Base-by-base conservation (phyloP, 2,329 filamentous ascomycete genomes). In the Domatiomyces catenatus region DNA sequence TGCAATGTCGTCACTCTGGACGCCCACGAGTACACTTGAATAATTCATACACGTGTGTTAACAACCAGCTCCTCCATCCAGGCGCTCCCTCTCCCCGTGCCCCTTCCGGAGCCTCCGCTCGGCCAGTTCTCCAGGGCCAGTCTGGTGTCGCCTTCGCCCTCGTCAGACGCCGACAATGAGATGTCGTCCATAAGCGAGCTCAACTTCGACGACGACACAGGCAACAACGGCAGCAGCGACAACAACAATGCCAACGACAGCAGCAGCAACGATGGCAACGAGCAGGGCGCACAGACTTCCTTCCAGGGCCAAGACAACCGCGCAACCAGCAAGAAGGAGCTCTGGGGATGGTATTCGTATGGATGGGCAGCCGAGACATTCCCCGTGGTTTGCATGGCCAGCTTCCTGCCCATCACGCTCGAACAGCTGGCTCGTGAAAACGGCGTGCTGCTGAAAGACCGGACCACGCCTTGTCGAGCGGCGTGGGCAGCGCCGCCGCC, bases 341-440 rank as follows among this genome's bases (percentile, higher is more conserved):
- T 96, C 53, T 74, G 81, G 42, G 92, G 90, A 60, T 98, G 93
- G 86, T 98, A 96, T 68, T 83, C 84, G 65, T 96, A 96, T 71
- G 85, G 85, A 43, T 96, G 94, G 75, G 92, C 92, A 20, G 88
- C 90, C 18, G 92, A 98, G 70, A 90, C 93, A 49, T 96, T 95
- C 66, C 86, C 93, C 15, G 86, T 96, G 51, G 96, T 92, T 66
- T 90, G 81, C 19, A 79, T 85, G 64, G 81, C 89, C 69, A 65
- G 87, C 42, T 98, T 98, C 68, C 89, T 98, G 55, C 92, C 92
- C 20, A 94, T 98, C 54, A 84, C 92, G 3, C 77, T 98, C 54
- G 92, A 98, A 66, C 89, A 92, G 57, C 79, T 98, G 49, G 89
- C 92, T 10, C 79, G 92, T 61, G 90, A 94, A 63, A 89, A 89